These are phyloP conservation scores for Inonotus obliquus DNA, from an alignment of 1,284 basidiomycete species.

Conservation along the genomic window DNA sequence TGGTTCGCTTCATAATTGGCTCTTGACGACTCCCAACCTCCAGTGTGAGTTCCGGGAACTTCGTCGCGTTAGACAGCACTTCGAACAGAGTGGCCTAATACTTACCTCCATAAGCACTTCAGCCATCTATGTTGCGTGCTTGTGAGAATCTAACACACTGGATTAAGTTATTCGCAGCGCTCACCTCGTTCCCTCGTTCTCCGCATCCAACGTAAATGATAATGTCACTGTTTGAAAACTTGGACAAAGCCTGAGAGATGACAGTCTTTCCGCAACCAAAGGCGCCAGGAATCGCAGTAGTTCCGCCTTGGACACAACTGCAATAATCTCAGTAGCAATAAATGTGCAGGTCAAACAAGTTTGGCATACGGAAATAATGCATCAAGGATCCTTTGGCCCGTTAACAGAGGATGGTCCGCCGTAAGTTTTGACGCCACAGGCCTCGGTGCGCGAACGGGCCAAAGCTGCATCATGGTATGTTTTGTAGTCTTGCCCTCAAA, in stretches of 20 bases:
- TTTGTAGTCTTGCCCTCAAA: slow-evolving; percentile 94
- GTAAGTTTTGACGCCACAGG: slow-evolving; percentile 94
- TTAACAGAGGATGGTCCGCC: slow-evolving; percentile 89
- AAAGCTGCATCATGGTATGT: slow-evolving; percentile 96
- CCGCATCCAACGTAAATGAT: slow-evolving; percentile 99
- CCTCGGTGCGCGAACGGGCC: slow-evolving; percentile 98
- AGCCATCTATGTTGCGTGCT: slow-evolving; percentile 72
- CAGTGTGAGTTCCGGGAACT: slow-evolving; percentile 96
- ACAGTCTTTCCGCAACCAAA: slow-evolving; percentile 99
- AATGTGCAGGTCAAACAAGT: slow-evolving; percentile 2
- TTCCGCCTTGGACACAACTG: slow-evolving; percentile 96
- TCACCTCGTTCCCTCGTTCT: slow-evolving; percentile 84
- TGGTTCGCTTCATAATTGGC: slow-evolving; percentile 99
- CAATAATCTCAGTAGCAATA: not conserved
- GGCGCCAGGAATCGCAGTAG: slow-evolving; percentile 98
- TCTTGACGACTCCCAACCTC: slow-evolving; percentile 90
- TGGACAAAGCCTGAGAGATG: slow-evolving; percentile 95
- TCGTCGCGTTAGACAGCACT: slow-evolving; percentile 17
- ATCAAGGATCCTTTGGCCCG: slow-evolving; percentile 96
- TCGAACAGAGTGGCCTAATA: slow-evolving; percentile 2
- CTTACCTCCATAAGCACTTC: slow-evolving; percentile 92
- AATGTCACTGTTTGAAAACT: slow-evolving; percentile 99
- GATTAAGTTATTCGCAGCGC: slow-evolving; percentile 20
- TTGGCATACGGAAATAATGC: slow-evolving; percentile 85
- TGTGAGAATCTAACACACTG: not conserved